Evolutionary conservation across 2,329 filamentous ascomycete genomes (phyloP), one percentile per base, ranked within the genome.

Genomic region (Fonsecaea erecta): DNA sequence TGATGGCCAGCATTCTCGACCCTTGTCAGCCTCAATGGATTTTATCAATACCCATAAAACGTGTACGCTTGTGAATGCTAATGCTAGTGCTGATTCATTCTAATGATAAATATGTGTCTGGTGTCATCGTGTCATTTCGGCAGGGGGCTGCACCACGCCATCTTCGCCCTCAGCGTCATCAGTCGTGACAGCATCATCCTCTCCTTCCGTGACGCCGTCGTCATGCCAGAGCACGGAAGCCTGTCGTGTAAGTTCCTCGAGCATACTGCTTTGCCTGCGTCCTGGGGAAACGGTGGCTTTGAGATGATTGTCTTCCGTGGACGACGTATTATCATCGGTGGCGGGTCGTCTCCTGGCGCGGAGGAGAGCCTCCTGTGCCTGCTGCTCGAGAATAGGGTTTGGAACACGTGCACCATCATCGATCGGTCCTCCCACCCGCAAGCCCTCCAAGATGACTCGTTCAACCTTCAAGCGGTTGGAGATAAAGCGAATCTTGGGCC

Each of bases 401-500:
- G 64, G 60, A 43, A 73, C 62, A 26, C 71, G 71, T 28, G 70
- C 68, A 12, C 69, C 68, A 8, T 74, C 73, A 9, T 72, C 65
- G 4, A 71, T 63, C n/a, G 54, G 62, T 0, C 75, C 75, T 65
- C 71, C 73, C 61, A 72, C 73, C 32, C 76, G 72, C 7, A 87
- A 76, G 1, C 86, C 86, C 69, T 85, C 79, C 66, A 86, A 82
- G 55, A 89, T 86, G 7, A 86, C 74, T 56, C 88, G 84, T 79
- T 99, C 95, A 8, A 97, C 82, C 73, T 91, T 92, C 70, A 97
- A 85, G 57, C 95, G 81, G 75, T 99, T 99, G 26, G 85, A 86
- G 65, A 98, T 87, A 74, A 98, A 99, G 74, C 95, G 91, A 57
- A 99, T 83, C 75, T 95, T 96, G 0, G 95, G 92, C 75, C 96